A percentile compares a stretch with the other conserved stretches of the same genome.
These are phyloP conservation scores for Croton setiger DNA, from an alignment of 441 rosid species.

Conservation along the genomic window DNA sequence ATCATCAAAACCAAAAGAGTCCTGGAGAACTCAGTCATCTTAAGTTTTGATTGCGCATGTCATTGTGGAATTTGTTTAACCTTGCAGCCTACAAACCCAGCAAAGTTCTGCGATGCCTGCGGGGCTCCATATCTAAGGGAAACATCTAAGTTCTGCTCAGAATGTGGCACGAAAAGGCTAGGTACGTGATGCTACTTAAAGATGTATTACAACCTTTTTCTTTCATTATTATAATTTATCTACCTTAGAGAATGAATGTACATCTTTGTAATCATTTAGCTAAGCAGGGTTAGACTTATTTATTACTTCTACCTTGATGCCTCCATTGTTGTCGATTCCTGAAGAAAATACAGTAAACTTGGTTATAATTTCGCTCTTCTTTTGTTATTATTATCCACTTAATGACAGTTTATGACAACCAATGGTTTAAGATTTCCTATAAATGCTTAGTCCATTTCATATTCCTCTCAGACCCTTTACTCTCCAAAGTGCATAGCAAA, in stretches of 20 bases:
- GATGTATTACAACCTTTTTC: not conserved
- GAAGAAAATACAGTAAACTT: too few species aligned
- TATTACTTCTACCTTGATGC: not conserved
- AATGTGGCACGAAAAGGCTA: conserved; percentile 84
- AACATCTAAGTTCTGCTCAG: conserved; percentile 89
- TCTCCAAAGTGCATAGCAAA: too few species aligned
- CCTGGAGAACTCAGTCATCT: not conserved
- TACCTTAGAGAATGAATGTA: not conserved
- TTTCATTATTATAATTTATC: not conserved
- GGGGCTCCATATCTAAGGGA: conserved; percentile 83
- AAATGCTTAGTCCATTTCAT: too few species aligned
- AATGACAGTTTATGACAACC: too few species aligned
- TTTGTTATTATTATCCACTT: too few species aligned
- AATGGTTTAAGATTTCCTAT: too few species aligned
- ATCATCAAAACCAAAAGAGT: not conserved
- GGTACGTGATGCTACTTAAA: conserved; percentile 43
- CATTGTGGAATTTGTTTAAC: not conserved
- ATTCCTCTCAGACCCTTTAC: too few species aligned
- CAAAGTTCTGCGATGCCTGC: conserved; percentile 88
- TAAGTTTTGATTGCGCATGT: not conserved
- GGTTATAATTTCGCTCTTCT: too few species aligned
- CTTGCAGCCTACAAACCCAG: conserved; percentile 59
- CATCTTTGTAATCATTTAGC: not conserved
- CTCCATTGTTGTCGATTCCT: not conserved
- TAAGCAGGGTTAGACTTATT: not conserved